These are phyloP conservation scores for Meira nashicola DNA, from an alignment of 1,284 basidiomycete species.

Conservation along the genomic window DNA sequence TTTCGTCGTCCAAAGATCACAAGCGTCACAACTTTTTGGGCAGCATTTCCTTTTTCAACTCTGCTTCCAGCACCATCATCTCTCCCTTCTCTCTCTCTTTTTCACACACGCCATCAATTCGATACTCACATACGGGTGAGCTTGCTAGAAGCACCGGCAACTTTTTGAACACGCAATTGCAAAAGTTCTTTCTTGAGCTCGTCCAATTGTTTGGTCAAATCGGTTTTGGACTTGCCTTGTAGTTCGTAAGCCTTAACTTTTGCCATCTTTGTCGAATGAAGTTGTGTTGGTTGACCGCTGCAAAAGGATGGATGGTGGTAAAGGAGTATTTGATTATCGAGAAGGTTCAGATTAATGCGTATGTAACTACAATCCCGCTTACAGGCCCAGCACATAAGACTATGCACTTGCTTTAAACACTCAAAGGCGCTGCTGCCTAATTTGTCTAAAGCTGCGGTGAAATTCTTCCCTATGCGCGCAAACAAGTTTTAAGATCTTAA, in stretches of 20 bases:
- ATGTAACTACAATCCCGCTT: too few relatives aligned
- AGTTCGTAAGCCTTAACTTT: constrained; percentile 95
- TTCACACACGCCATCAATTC: background rate
- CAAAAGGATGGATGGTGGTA: too few relatives aligned
- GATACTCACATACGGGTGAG: constrained; percentile 87
- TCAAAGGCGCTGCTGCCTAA: too few relatives aligned
- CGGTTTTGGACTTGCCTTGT: constrained; percentile 97
- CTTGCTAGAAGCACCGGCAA: constrained; percentile 90
- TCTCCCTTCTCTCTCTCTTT: background rate
- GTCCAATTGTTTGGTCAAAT: constrained; percentile 87
- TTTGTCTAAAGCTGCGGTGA: too few relatives aligned
- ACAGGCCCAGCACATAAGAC: too few relatives aligned
- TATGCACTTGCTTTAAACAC: too few relatives aligned
- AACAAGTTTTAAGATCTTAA: too few relatives aligned
- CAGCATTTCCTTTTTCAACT: background rate
- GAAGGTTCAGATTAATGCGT: too few relatives aligned
- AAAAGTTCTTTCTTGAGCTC: constrained; percentile 97
- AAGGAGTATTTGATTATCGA: too few relatives aligned
- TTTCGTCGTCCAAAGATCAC: too few relatives aligned
- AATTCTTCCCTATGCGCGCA: too few relatives aligned
- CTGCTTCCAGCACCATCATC: background rate
- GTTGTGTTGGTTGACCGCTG: too few relatives aligned
- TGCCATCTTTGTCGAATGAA: constrained; percentile 23
- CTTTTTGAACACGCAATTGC: constrained; percentile 88
- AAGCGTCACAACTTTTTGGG: background rate